Evolutionary conservation across 495 filamentous ascomycete genomes (phyloP).

Genomic region (Zalerion maritima): DNA sequence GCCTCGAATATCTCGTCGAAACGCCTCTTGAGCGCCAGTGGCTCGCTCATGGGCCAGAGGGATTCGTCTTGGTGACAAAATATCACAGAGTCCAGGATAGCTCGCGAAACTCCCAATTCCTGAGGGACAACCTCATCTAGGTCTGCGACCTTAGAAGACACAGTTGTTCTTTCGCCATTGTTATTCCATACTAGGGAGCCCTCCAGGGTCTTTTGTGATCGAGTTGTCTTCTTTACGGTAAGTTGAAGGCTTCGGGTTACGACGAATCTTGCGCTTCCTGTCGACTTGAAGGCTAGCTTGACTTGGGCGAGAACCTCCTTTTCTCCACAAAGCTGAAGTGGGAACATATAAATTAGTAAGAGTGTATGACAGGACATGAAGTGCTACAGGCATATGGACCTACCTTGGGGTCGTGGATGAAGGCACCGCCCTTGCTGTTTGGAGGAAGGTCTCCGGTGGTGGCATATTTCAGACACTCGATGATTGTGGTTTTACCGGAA

Average conservation of each 20-base stretch:
- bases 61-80: conserved; percentile 99
- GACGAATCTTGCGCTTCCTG: conserved; percentile 61
- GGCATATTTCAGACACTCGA: conserved; percentile 97
- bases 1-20: conserved; percentile 99
- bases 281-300: conserved; percentile 71
- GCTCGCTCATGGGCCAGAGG: conserved; percentile 94
- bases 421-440: conserved; percentile 86
- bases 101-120: conserved; percentile 78
- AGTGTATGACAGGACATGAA: conserved; percentile 10
- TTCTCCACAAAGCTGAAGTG: conserved; percentile 56
- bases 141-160: conserved; percentile 66
- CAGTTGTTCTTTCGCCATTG: conserved; percentile 61
- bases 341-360: no score
- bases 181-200: conserved; percentile 56
- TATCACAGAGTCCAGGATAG: conserved; percentile 84
- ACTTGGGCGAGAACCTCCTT: conserved; percentile 86
- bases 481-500: conserved; percentile 97
- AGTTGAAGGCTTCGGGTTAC: conserved; percentile 71
- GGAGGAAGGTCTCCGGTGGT: conserved; percentile 89
- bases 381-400: conserved; percentile 1
- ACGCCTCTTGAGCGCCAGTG: conserved; percentile 65
- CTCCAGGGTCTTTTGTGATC: conserved; percentile 66
- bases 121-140: conserved; percentile 72
- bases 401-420: conserved; percentile 90
- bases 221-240: conserved; percentile 64